Conservation (phyloP, 257 asterid species). For the Fraxinus excelsior region DNA sequence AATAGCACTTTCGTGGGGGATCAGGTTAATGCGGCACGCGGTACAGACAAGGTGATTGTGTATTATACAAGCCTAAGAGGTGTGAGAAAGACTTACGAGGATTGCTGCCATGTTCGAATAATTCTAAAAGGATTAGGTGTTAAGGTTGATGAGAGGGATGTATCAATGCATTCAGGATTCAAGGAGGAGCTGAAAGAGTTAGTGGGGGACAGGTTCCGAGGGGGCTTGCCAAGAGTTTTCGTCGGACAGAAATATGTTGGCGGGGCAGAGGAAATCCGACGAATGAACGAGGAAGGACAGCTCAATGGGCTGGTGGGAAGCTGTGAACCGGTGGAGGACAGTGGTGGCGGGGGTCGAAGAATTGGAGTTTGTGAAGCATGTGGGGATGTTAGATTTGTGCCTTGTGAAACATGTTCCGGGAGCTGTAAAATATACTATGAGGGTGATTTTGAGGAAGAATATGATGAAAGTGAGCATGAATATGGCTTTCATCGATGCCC, state of each 20-base stretch:
- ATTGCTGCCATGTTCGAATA: constrained; percentile 76
- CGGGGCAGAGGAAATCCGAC: constrained; percentile 79
- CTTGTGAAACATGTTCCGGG: constrained; percentile 91
- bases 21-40: background rate
- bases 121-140: constrained; percentile 72
- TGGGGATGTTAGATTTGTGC: constrained; percentile 83
- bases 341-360: constrained; percentile 18
- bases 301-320: constrained; percentile 63
- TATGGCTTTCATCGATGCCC: constrained; percentile 81
- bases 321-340: constrained; percentile 55
- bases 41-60: constrained; percentile 44
- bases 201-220: constrained; percentile 48
- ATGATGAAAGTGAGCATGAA: constrained; percentile 38
- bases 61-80: constrained; percentile 90
- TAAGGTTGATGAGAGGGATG: constrained; percentile 81
- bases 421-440: constrained; percentile 79
- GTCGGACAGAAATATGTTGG: constrained; percentile 61
- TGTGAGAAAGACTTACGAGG: constrained; percentile 91
- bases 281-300: constrained; percentile 73
- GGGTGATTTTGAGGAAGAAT: constrained; percentile 43
- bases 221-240: constrained; percentile 73
- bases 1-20: background rate
- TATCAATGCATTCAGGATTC: constrained; percentile 91
- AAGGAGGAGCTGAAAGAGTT: constrained; percentile 77
- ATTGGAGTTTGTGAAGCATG: constrained; percentile 66